Conservation (phyloP, 441 rosid species). For the Cnidoscolus chayamansa region DNA sequence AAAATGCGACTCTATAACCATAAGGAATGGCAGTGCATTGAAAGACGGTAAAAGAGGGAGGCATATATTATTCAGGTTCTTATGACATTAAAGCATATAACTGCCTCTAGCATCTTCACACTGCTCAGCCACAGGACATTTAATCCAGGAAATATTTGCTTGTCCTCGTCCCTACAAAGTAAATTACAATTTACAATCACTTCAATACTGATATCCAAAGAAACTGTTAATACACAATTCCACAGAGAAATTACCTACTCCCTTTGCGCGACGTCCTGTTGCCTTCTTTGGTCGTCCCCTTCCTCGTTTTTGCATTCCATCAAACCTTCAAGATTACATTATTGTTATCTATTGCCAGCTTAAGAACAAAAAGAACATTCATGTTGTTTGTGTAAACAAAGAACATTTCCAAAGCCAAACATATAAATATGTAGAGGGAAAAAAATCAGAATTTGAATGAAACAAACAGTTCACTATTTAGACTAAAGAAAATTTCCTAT, state of each 20-base stretch:
- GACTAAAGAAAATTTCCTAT: too few relatives aligned
- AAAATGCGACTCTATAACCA: too few relatives aligned
- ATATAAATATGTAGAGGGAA: background rate
- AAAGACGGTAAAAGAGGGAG: too few relatives aligned
- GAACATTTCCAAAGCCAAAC: background rate
- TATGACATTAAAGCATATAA: background rate
- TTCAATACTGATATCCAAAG: too few relatives aligned
- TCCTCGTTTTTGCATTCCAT: background rate
- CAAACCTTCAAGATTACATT: constrained; percentile 14
- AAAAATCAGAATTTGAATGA: background rate
- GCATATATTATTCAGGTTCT: background rate
- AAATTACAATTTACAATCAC: background rate
- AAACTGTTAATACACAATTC: background rate
- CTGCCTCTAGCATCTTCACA: too few relatives aligned
- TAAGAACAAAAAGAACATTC: background rate
- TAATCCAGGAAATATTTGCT: constrained; percentile 6
- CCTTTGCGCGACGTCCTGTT: background rate
- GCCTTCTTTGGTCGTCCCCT: constrained; percentile 23
- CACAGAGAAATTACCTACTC: constrained; percentile 14
- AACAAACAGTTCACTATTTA: too few relatives aligned
- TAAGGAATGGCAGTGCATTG: too few relatives aligned
- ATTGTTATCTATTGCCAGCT: background rate
- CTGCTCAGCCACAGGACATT: background rate
- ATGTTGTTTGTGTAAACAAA: too few relatives aligned
- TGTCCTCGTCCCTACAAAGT: background rate